phyloP scores from a whole-genome alignment of 2,329 filamentous ascomycete species.

The Diaporthe citrichinensis region DNA sequence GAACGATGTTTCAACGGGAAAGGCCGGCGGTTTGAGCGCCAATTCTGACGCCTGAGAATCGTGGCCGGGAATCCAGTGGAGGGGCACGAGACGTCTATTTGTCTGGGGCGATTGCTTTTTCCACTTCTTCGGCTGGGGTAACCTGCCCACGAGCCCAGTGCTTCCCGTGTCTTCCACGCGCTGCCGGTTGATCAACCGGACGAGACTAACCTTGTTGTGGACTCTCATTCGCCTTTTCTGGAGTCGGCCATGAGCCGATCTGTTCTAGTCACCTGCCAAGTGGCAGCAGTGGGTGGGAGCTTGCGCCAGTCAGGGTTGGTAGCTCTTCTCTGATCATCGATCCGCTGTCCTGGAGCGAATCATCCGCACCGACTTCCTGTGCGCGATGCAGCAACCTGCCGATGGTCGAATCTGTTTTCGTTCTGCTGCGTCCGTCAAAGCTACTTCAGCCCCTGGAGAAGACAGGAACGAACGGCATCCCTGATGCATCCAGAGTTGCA shows the following conservation, averaged over 20 bases:
- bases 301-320: constrained; percentile 32
- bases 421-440: constrained; percentile 10
- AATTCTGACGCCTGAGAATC: constrained; percentile 18
- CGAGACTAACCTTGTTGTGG: neutral
- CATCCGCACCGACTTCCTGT: constrained; percentile 2
- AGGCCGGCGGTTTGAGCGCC: constrained; percentile 39
- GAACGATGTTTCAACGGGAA: constrained; percentile 28
- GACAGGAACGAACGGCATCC: constrained; percentile 14
- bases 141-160: constrained; percentile 23
- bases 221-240: constrained; percentile 30
- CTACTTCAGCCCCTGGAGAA: neutral
- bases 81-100: constrained; percentile 10
- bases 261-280: constrained; percentile 39
- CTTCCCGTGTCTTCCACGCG: constrained; percentile 11
- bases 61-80: neutral
- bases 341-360: neutral
- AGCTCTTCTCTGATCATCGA: constrained; percentile 36
- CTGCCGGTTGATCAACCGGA: constrained; percentile 34
- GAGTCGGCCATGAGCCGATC: constrained; percentile 25
- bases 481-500: constrained; percentile 7
- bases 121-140: constrained; percentile 21
- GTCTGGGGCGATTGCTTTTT: constrained; percentile 17
- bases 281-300: constrained; percentile 31
- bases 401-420: constrained; percentile 8
- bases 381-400: constrained; percentile 15